Evolutionary conservation across 495 filamentous ascomycete species (phyloP).

Genomic region (Clavariopsis aquatica): DNA sequence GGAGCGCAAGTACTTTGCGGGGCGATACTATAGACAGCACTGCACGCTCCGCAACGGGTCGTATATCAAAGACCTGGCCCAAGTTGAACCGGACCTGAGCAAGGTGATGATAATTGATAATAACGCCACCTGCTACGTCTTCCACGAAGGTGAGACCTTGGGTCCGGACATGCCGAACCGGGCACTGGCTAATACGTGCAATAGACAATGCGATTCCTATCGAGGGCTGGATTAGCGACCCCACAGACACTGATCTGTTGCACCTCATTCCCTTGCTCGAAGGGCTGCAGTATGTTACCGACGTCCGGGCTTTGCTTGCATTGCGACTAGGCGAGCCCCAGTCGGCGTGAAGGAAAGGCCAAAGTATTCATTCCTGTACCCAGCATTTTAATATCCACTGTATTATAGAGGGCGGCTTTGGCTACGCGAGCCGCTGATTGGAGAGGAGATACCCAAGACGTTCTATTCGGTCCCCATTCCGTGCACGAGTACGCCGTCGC

Average conservation of each 20-base stretch:
- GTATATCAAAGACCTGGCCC: conserved; percentile 96
- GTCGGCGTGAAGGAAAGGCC: conserved; percentile 14
- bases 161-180: conserved; percentile 23
- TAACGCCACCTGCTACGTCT: conserved; percentile 96
- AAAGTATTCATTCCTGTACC: background rate
- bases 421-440: conserved; percentile 24
- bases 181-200: conserved; percentile 24
- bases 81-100: conserved; percentile 92
- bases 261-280: conserved; percentile 93
- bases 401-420: conserved; percentile 30
- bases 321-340: conserved; percentile 79
- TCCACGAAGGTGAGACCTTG: conserved; percentile 79
- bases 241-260: conserved; percentile 85
- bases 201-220: conserved; percentile 92
- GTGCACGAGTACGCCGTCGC: background rate
- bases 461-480: conserved; percentile 16
- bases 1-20: conserved; percentile 92
- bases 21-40: conserved; percentile 91
- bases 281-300: conserved; percentile 91
- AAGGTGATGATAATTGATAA: conserved; percentile 99
- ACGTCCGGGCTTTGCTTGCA: conserved; percentile 86
- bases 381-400: conserved; percentile 18
- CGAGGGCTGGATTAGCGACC: conserved; percentile 90
- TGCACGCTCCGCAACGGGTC: conserved; percentile 93
- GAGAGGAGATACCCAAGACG: conserved; percentile 35